Evolutionary conservation across 2,329 filamentous ascomycete species (phyloP).

Genomic region (Epichloe coenophiala): DNA sequence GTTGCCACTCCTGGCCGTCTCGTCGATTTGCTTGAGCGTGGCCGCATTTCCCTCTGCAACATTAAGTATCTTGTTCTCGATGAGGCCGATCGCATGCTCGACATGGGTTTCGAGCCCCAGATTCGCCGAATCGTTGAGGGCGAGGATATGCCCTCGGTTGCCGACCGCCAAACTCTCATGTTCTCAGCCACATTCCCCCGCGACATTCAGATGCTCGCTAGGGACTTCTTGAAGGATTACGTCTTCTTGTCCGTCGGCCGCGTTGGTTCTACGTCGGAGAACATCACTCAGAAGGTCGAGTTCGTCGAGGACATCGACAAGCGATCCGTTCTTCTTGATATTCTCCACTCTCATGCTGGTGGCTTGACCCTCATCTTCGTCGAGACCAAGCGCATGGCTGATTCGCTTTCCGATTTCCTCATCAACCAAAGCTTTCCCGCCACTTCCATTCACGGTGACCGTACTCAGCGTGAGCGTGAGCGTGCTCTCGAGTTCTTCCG

Average conservation of each 20-base stretch:
- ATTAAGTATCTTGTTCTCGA: conserved; percentile 99
- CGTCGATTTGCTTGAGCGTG: conserved; percentile 95
- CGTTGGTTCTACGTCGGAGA: conserved; percentile 98
- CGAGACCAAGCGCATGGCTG: conserved; percentile 98
- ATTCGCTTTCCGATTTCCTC: conserved; percentile 92
- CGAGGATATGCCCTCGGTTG: conserved; percentile 86
- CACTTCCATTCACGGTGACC: conserved; percentile 96
- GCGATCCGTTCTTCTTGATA: conserved; percentile 92
- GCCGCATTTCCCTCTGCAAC: conserved; percentile 91
- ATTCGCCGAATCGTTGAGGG: conserved; percentile 97
- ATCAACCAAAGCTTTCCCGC: conserved; percentile 98
- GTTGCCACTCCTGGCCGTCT: conserved; percentile 95
- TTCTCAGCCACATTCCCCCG: conserved; percentile 97
- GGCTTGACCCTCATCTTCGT: conserved; percentile 96
- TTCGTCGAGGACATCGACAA: conserved; percentile 97
- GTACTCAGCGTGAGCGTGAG: conserved; percentile 97
- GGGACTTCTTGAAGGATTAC: conserved; percentile 98
- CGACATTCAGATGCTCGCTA: conserved; percentile 97
- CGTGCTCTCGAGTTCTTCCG: conserved; percentile 96
- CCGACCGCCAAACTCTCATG: conserved; percentile 93
- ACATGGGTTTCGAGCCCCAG: conserved; percentile 99
- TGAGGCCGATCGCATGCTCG: conserved; percentile 99
- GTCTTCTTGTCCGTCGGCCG: conserved; percentile 97
- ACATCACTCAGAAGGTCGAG: conserved; percentile 98
- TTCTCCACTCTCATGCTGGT: conserved; percentile 82